Evolutionary conservation across 2,329 filamentous ascomycete species (phyloP).

Genomic region (Penicillium verrucosum): DNA sequence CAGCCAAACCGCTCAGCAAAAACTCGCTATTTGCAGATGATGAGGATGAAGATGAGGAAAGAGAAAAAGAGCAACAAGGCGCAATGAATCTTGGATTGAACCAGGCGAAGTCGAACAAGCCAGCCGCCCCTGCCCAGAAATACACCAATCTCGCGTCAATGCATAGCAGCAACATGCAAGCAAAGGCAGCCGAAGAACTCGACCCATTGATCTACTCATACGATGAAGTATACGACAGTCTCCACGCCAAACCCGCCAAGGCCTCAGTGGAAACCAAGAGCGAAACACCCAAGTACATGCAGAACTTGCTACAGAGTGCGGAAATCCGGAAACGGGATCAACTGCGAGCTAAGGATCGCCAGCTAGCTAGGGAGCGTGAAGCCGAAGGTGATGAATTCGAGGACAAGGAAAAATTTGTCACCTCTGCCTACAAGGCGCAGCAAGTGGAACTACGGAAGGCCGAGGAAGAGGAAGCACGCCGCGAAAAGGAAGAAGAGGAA

Average conservation of each 20-base stretch:
- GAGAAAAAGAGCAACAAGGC: conserved; percentile 14
- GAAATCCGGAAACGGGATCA: conserved; percentile 63
- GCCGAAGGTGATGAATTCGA: conserved; percentile 64
- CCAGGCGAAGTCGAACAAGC: conserved; percentile 16
- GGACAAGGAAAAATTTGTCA: conserved; percentile 67
- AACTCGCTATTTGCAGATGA: conserved; percentile 39
- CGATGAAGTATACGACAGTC: conserved; percentile 48
- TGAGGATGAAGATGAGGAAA: conserved; percentile 31
- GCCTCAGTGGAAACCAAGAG: conserved; percentile 18
- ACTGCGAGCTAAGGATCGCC: conserved; percentile 58
- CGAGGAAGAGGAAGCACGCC: conserved; percentile 57
- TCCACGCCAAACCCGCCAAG: conserved; percentile 42
- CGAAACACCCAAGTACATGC: conserved; percentile 58
- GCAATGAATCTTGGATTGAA: conserved; percentile 27
- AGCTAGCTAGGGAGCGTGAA: conserved; percentile 60
- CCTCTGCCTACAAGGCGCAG: conserved; percentile 61
- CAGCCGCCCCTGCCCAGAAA: conserved; percentile 22
- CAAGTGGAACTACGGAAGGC: conserved; percentile 57
- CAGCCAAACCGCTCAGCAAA: conserved; percentile 34
- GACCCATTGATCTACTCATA: conserved; percentile 51
- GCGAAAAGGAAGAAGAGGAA: conserved; percentile 54
- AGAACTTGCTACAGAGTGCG: conserved; percentile 56
- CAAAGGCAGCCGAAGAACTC: conserved; percentile 42
- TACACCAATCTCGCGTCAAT: conserved; percentile 48
- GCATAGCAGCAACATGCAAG: conserved; percentile 46